Percentiles rank a stretch among this genome's conserved stretches.
Evolutionary conservation across 2,329 filamentous ascomycete species (phyloP).

Genomic region (Hypoxylon sp.): DNA sequence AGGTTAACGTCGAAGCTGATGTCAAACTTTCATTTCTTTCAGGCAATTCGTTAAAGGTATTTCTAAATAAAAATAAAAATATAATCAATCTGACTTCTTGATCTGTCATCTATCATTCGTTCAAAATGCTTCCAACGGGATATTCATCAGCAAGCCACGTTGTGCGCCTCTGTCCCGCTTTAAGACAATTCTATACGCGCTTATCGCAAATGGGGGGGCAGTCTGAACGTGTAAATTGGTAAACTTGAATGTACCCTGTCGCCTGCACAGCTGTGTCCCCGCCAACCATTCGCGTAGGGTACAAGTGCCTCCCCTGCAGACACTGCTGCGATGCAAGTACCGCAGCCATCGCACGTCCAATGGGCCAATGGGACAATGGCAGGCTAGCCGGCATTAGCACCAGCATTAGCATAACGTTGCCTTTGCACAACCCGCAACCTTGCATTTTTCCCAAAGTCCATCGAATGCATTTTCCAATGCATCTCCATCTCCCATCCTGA

Average conservation of each 20-base stretch:
- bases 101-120: slow-evolving; percentile 5
- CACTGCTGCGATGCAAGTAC: no score
- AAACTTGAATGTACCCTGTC: slow-evolving; percentile 25
- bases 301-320: neutral
- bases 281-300: slow-evolving; percentile 16
- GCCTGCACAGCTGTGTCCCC: slow-evolving; percentile 23
- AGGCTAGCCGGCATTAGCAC: neutral
- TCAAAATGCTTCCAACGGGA: neutral
- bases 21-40: no score
- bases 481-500: no score
- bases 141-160: slow-evolving; percentile 14
- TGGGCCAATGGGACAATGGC: neutral
- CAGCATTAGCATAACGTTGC: neutral
- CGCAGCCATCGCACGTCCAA: no score
- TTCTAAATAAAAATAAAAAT: slow-evolving; percentile 10
- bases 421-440: slow-evolving; percentile 26
- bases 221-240: slow-evolving; percentile 8
- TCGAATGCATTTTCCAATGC: slow-evolving; percentile 5
- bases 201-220: slow-evolving; percentile 31
- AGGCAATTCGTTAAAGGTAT: slow-evolving; percentile 2
- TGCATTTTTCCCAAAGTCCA: no score
- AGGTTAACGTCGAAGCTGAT: neutral
- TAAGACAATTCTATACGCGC: slow-evolving; percentile 26
- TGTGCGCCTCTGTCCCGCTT: slow-evolving; percentile 19
- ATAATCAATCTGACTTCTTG: slow-evolving; percentile 6